phyloP scores from a whole-genome alignment of 1,284 basidiomycete species.

The Gomphus bonarii region DNA sequence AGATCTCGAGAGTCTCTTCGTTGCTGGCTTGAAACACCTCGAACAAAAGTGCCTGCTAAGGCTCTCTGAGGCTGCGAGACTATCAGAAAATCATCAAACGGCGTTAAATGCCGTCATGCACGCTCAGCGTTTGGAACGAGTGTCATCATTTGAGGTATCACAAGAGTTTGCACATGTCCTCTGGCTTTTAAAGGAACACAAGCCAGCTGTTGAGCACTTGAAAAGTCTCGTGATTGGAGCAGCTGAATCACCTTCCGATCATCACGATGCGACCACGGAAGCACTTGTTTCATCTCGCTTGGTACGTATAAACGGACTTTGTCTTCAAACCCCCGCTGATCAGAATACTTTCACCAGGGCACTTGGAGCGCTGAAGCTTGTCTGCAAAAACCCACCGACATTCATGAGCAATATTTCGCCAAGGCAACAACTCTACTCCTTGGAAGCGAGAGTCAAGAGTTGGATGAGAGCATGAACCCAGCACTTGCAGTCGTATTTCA shows the following conservation, averaged over 20 bases:
- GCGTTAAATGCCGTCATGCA: constrained; percentile 80
- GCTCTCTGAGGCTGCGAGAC: constrained; percentile 68
- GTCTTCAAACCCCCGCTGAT: neutral
- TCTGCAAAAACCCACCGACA: constrained; percentile 71
- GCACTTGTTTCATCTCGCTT: constrained; percentile 38
- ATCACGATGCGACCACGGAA: constrained; percentile 18
- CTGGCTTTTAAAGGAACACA: constrained; percentile 82
- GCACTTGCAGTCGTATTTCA: constrained; percentile 56
- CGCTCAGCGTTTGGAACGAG: constrained; percentile 53
- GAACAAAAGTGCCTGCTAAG: constrained; percentile 67
- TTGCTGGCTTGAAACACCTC: constrained; percentile 40
- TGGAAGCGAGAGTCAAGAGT: constrained; percentile 12
- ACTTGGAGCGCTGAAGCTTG: constrained; percentile 85
- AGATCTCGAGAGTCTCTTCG: constrained; percentile 45
- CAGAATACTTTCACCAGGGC: constrained; percentile 40
- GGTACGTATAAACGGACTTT: constrained; percentile 14
- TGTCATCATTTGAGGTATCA: constrained; percentile 43
- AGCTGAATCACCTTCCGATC: neutral
- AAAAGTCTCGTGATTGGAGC: constrained; percentile 31
- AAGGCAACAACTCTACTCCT: constrained; percentile 42
- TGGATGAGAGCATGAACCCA: neutral
- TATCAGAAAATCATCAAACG: constrained; percentile 63
- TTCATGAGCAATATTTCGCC: constrained; percentile 62
- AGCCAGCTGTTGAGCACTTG: constrained; percentile 72
- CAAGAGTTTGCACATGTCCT: constrained; percentile 85